These are phyloP conservation scores for Gentiana straminea DNA, from an alignment of 257 asterid species.

Conservation along the genomic window DNA sequence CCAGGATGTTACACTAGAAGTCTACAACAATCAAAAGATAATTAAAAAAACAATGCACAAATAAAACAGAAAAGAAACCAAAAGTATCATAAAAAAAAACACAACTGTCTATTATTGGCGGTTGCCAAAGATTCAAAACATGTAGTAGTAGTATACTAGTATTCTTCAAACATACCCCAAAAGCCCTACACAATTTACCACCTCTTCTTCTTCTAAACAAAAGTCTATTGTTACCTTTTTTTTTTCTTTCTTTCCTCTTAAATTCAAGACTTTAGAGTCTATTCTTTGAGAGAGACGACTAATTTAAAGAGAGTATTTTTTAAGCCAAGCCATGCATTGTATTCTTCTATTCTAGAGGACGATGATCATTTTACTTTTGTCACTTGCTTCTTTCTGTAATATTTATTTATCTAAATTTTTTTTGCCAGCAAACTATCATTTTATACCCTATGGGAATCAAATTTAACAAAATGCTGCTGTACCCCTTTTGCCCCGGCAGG, in stretches of 20 bases:
- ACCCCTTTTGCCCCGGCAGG: slow-evolving; percentile 14
- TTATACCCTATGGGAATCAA: slow-evolving; percentile 10
- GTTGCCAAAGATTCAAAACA: slow-evolving; percentile 12
- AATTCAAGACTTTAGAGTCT: slow-evolving; percentile 20
- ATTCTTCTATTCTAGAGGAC: slow-evolving; percentile 23
- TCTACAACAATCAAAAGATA: too few species aligned
- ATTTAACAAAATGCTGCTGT: slow-evolving; percentile 4
- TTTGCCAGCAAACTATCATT: slow-evolving; percentile 20
- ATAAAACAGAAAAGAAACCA: too few species aligned
- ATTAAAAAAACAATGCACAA: neutral
- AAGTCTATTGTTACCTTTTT: slow-evolving; percentile 21
- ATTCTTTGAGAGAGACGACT: slow-evolving; percentile 5
- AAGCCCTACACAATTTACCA: slow-evolving; percentile 7
- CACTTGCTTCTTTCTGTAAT: slow-evolving; percentile 27
- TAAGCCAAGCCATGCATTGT: slow-evolving; percentile 11
- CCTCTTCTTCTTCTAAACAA: slow-evolving; percentile 8
- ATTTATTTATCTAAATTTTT: slow-evolving; percentile 6
- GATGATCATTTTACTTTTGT: too few species aligned
- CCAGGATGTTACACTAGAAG: neutral
- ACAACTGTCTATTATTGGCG: neutral
- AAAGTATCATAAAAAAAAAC: too few species aligned
- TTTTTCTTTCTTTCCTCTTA: slow-evolving; percentile 7
- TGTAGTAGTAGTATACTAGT: neutral
- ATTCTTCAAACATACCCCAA: slow-evolving; percentile 7
- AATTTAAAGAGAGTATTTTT: too few species aligned